Conservation (phyloP, 164 flowering plant genomes). For the Stephania japonica region DNA sequence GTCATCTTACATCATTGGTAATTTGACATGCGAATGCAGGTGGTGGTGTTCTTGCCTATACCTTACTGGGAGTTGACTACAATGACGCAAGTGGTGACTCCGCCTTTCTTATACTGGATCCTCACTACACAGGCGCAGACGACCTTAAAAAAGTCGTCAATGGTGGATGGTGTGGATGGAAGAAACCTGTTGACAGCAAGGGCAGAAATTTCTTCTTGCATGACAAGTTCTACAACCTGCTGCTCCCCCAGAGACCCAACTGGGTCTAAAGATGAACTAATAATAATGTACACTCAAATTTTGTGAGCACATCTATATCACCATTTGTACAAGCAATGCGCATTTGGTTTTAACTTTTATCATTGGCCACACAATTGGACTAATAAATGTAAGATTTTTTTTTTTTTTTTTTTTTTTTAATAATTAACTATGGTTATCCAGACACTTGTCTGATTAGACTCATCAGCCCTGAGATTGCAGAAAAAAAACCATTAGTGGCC, state of each 20-base stretch:
- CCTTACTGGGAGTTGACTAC: constrained; percentile 88
- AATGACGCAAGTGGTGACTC: constrained; percentile 86
- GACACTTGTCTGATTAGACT: too few relatives aligned
- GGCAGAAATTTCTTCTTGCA: constrained; percentile 85
- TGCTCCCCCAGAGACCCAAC: constrained; percentile 84
- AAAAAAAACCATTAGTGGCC: too few relatives aligned
- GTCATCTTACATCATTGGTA: neutral
- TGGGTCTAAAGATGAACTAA: constrained; percentile 46
- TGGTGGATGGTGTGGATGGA: constrained; percentile 99
- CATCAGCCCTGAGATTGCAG: too few relatives aligned
- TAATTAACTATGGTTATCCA: too few relatives aligned
- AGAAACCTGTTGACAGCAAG: constrained; percentile 83
- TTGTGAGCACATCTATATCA: neutral
- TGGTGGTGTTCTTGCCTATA: constrained; percentile 96
- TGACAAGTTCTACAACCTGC: constrained; percentile 85
- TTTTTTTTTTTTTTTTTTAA: too few relatives aligned
- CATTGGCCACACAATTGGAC: too few relatives aligned
- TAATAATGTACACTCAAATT: neutral
- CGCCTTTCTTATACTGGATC: constrained; percentile 90
- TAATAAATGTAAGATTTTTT: too few relatives aligned
- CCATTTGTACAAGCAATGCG: too few relatives aligned
- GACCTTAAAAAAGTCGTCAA: constrained; percentile 76
- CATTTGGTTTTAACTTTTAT: too few relatives aligned
- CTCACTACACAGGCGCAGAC: constrained; percentile 82
- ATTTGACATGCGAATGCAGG: constrained; percentile 40